These are phyloP conservation scores for Rutstroemia sp. DNA, from an alignment of 2,329 filamentous ascomycete genomes.

Conservation along the genomic window DNA sequence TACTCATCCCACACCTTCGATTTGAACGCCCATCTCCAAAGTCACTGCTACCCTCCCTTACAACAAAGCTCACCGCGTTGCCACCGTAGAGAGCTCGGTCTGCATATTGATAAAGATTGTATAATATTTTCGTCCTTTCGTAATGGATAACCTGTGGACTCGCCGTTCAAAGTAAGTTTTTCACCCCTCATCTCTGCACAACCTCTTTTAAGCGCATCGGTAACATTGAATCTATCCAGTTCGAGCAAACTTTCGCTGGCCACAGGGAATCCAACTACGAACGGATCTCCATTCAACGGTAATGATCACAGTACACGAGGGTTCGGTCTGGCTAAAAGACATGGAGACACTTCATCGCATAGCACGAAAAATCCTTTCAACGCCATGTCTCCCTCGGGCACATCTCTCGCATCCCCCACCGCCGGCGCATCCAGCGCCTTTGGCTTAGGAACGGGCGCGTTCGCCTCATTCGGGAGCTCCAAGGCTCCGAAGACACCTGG, in stretches of 20 bases:
- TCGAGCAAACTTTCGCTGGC: constrained; percentile 78
- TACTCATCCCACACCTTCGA: not conserved
- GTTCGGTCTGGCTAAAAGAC: constrained; percentile 62
- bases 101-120: constrained; percentile 1
- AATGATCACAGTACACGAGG: constrained; percentile 53
- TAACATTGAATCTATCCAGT: constrained; percentile 21
- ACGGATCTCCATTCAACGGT: constrained; percentile 19
- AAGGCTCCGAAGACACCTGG: constrained; percentile 85
- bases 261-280: constrained; percentile 49
- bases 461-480: constrained; percentile 83
- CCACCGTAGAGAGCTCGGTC: constrained; percentile 12
- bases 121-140: constrained; percentile 10
- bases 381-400: constrained; percentile 28
- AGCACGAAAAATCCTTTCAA: constrained; percentile 72
- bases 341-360: constrained; percentile 67
- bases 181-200: constrained; percentile 5
- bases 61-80: constrained; percentile 11
- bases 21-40: constrained; percentile 6
- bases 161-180: constrained; percentile 67
- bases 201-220: constrained; percentile 2
- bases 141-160: constrained; percentile 53
- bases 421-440: constrained; percentile 79
- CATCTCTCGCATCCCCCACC: constrained; percentile 8
- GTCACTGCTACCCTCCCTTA: constrained; percentile 2
- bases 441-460: constrained; percentile 87